Evolutionary conservation across 345 rosid species (phyloP).

Genomic region (Citrus hindsii): DNA sequence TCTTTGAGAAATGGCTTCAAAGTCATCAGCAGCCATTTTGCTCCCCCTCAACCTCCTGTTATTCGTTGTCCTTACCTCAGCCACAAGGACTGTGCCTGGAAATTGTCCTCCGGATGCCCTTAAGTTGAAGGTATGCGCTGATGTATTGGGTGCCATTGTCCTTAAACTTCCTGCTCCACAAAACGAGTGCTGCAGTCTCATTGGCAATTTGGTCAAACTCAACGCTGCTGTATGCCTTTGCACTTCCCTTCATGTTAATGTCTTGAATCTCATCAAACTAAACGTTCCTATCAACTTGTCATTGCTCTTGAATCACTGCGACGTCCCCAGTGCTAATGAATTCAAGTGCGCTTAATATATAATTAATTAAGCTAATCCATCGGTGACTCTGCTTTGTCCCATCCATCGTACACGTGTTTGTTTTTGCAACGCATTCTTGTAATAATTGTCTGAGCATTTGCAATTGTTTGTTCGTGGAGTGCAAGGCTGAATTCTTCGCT

Average conservation of each 20-base stretch:
- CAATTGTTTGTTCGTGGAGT: neutral
- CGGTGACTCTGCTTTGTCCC: too few relatives aligned
- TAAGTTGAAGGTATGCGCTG: neutral
- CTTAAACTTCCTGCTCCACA: neutral
- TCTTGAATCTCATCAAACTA: slow-evolving; percentile 25
- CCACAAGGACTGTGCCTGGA: neutral
- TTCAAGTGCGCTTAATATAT: slow-evolving; percentile 41
- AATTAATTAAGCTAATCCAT: neutral
- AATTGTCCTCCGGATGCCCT: neutral
- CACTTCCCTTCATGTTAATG: slow-evolving; percentile 21
- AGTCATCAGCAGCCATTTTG: neutral
- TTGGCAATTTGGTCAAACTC: slow-evolving; percentile 10
- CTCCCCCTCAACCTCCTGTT: slow-evolving; percentile 3
- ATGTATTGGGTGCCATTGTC: neutral
- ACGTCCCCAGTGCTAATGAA: slow-evolving; percentile 36
- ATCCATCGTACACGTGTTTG: neutral
- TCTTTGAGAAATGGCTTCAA: neutral
- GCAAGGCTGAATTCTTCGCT: neutral
- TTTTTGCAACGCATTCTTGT: too few relatives aligned
- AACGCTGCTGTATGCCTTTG: slow-evolving; percentile 32
- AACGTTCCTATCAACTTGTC: slow-evolving; percentile 46
- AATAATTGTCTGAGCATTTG: neutral
- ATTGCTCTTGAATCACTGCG: slow-evolving; percentile 53
- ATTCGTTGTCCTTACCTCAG: neutral
- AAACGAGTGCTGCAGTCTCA: neutral